A percentile compares a stretch with the other conserved stretches of the same genome.
These are phyloP conservation scores for Xylaria sp. DNA, from an alignment of 2,329 filamentous ascomycete genomes.

Conservation along the genomic window DNA sequence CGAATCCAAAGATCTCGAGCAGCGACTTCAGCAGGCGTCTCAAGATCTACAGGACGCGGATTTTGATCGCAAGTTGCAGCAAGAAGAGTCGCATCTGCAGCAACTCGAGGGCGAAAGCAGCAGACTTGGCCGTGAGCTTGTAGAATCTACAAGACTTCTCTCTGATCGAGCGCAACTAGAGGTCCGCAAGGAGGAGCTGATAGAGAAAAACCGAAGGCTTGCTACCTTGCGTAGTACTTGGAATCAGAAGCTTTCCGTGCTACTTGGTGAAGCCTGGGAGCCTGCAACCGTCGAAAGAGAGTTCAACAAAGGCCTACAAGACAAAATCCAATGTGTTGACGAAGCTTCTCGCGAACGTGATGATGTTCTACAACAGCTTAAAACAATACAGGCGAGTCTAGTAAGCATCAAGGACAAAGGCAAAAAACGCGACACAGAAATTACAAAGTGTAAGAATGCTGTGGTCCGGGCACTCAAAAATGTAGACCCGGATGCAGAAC, in stretches of 20 bases:
- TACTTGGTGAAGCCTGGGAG: slow-evolving; percentile 76
- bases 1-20: slow-evolving; percentile 75
- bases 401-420: slow-evolving; percentile 72
- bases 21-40: slow-evolving; percentile 69
- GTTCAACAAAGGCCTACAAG: slow-evolving; percentile 72
- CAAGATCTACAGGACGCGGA: slow-evolving; percentile 71
- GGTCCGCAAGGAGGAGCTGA: slow-evolving; percentile 81
- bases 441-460: slow-evolving; percentile 68
- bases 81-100: slow-evolving; percentile 72
- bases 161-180: slow-evolving; percentile 87
- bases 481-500: slow-evolving; percentile 55
- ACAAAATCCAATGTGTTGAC: slow-evolving; percentile 67
- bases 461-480: slow-evolving; percentile 62
- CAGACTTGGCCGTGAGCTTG: slow-evolving; percentile 80
- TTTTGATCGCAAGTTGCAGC: slow-evolving; percentile 77
- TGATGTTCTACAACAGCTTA: slow-evolving; percentile 75
- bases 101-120: slow-evolving; percentile 78
- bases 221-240: slow-evolving; percentile 82
- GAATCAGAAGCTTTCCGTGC: slow-evolving; percentile 72
- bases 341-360: slow-evolving; percentile 79
- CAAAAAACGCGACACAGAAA: slow-evolving; percentile 71
- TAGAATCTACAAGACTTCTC: slow-evolving; percentile 83
- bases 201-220: slow-evolving; percentile 77
- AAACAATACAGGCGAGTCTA: slow-evolving; percentile 79
- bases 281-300: slow-evolving; percentile 75